Evolutionary conservation across 257 asterid species (phyloP).

Genomic region (Echites panduratus): DNA sequence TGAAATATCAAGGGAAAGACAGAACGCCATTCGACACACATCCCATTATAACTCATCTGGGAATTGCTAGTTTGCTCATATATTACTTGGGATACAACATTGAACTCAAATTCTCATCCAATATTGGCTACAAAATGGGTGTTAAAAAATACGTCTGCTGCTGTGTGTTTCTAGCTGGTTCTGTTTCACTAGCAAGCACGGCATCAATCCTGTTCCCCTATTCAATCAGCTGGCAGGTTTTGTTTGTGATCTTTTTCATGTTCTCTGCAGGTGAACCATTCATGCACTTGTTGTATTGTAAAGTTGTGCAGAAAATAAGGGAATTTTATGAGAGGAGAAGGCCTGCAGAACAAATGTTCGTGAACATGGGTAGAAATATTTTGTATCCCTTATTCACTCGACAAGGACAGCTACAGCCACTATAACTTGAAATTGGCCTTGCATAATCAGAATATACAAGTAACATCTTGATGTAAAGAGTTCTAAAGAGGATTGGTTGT

Average conservation of each 20-base stretch:
- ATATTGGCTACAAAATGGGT: neutral
- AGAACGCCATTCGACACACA: neutral
- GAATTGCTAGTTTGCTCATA: neutral
- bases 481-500: too few relatives aligned
- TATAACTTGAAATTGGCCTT: neutral
- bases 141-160: neutral
- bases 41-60: neutral
- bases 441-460: neutral
- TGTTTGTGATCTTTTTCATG: neutral
- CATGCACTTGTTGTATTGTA: neutral
- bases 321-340: neutral
- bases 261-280: neutral
- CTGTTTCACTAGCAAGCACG: neutral
- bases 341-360: neutral
- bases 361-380: too few relatives aligned
- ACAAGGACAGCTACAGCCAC: neutral
- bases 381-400: neutral
- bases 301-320: neutral
- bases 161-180: neutral
- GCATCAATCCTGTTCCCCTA: neutral
- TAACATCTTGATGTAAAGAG: too few relatives aligned
- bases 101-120: neutral
- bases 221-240: neutral
- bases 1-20: conserved; percentile 4
- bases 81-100: neutral